These are phyloP conservation scores for Cyberlindnera sargentensis DNA, from an alignment of 805 yeast genomes.

Conservation along the genomic window DNA sequence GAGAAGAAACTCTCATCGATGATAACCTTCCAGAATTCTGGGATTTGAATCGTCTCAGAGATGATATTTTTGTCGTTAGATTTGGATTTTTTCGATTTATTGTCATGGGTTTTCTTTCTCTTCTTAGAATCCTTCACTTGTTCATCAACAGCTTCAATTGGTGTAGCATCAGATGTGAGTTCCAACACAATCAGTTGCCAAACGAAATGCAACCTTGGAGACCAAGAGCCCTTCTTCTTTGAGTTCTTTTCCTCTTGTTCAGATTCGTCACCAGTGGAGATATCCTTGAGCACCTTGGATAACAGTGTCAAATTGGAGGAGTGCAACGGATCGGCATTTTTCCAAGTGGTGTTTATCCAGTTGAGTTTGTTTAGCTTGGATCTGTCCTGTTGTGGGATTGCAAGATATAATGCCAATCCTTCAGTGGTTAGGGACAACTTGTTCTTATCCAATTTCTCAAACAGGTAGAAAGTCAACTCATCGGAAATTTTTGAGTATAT, in stretches of 20 bases:
- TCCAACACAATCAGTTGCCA: conserved; percentile 58
- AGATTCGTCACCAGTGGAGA: conserved; percentile 29
- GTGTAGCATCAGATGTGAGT: conserved; percentile 8
- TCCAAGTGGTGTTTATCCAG: conserved; percentile 43
- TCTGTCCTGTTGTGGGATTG: conserved; percentile 32
- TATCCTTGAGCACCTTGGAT: conserved; percentile 58
- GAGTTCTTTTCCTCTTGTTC: conserved; percentile 24
- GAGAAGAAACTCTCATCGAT: conserved; percentile 79
- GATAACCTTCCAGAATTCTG: conserved; percentile 73
- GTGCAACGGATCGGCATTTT: conserved; percentile 63
- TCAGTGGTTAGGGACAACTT: conserved; percentile 66
- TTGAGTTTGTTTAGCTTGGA: conserved; percentile 1
- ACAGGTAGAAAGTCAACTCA: conserved; percentile 22
- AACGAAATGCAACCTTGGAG: conserved; percentile 66
- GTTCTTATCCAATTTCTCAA: conserved; percentile 40
- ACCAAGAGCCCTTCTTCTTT: conserved; percentile 64
- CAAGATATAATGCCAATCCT: conserved; percentile 67
- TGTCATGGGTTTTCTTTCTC: conserved; percentile 29
- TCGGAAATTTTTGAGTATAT: conserved; percentile 17
- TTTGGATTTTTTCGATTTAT: conserved; percentile 18
- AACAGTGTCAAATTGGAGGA: conserved; percentile 57
- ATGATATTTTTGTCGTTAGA: conserved; percentile 13
- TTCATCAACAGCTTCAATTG: conserved; percentile 17
- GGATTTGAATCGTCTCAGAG: conserved; percentile 28
- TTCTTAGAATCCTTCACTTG: conserved; percentile 29